phyloP scores from a whole-genome alignment of 2,329 filamentous ascomycete species.

The Calonectria pteridis region DNA sequence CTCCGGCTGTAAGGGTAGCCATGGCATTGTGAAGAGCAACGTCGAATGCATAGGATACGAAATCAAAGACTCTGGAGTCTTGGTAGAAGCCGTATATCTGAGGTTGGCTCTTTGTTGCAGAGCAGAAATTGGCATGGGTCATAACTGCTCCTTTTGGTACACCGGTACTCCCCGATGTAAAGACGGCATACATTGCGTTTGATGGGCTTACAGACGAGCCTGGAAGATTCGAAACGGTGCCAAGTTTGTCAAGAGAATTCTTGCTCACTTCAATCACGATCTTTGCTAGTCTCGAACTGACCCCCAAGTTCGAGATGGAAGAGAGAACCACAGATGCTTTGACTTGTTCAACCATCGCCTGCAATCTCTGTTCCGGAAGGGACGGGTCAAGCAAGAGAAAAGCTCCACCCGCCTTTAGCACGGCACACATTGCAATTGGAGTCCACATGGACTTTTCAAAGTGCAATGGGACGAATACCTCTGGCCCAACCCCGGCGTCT shows the following conservation, averaged over 20 bases:
- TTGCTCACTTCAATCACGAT: background rate
- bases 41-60: constrained; percentile 40
- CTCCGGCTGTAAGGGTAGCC: constrained; percentile 47
- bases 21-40: constrained; percentile 30
- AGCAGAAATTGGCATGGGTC: constrained; percentile 26
- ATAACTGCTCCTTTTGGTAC: constrained; percentile 19
- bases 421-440: background rate
- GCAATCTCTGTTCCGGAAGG: background rate
- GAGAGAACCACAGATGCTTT: background rate
- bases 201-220: background rate
- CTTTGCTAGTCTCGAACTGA: background rate
- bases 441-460: constrained; percentile 16
- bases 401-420: background rate
- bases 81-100: background rate
- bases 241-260: background rate
- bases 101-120: constrained; percentile 17
- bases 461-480: background rate
- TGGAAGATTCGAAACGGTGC: background rate
- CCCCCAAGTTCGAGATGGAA: background rate
- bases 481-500: background rate
- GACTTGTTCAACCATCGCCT: background rate
- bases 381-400: background rate
- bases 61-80: constrained; percentile 32
- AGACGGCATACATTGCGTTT: background rate
- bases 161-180: constrained; percentile 15